These are phyloP conservation scores for Giardia duodenalis DNA, from an alignment of 208 protist genomes.

Conservation along the genomic window DNA sequence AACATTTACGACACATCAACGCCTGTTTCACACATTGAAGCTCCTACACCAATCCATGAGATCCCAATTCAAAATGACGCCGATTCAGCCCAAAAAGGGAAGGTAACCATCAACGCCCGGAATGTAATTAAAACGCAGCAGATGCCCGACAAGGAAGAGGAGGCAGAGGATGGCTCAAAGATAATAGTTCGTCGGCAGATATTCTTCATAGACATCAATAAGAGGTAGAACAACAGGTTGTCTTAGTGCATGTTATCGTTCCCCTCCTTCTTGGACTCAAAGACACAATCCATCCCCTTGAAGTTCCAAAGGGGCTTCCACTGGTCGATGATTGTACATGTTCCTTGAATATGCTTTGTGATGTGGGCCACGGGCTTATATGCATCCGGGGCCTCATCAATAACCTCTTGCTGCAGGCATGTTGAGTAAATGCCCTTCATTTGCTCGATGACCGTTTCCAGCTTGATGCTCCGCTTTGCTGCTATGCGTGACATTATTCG, in stretches of 20 bases:
- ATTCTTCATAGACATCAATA: constrained; percentile 2
- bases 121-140: background rate
- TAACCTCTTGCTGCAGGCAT: constrained; percentile 8
- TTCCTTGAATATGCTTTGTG: constrained; percentile 17
- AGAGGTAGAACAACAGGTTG: too few relatives aligned
- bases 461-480: background rate
- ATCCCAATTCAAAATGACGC: background rate
- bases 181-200: background rate
- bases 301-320: constrained; percentile 29
- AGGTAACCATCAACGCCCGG: background rate
- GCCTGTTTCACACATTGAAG: background rate
- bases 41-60: background rate
- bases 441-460: background rate
- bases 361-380: constrained; percentile 34
- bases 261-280: background rate
- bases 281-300: background rate
- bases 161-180: background rate
- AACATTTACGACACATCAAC: background rate
- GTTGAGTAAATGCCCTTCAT: constrained; percentile 30
- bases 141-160: background rate
- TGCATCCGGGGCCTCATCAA: constrained; percentile 33
- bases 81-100: background rate
- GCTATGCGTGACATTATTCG: background rate
- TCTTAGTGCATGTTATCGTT: too few relatives aligned
- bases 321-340: background rate